phyloP scores from a whole-genome alignment of 1,139 yeast species.

The Citeromyces hawaiiensis region DNA sequence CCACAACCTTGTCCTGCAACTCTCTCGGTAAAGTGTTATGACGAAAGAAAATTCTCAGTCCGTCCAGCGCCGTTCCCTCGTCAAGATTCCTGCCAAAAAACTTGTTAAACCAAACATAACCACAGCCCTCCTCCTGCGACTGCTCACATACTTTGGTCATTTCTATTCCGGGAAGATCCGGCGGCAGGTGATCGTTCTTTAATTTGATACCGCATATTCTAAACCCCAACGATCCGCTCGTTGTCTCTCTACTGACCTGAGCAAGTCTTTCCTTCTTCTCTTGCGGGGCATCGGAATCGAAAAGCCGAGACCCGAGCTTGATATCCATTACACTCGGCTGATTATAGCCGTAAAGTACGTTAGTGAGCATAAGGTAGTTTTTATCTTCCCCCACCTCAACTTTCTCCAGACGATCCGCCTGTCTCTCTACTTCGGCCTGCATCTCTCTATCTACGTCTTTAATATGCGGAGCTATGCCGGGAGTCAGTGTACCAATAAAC shows the following conservation, averaged over 20 bases:
- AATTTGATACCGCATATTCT: constrained; percentile 87
- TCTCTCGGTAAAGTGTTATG: constrained; percentile 18
- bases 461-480: constrained; percentile 20
- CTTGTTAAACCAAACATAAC: constrained; percentile 45
- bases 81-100: constrained; percentile 54
- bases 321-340: constrained; percentile 72
- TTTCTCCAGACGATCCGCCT: constrained; percentile 4
- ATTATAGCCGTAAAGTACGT: constrained; percentile 44
- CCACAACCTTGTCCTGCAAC: constrained; percentile 20
- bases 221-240: constrained; percentile 64
- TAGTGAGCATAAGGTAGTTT: constrained; percentile 57
- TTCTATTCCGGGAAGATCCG: background rate
- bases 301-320: constrained; percentile 61
- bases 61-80: constrained; percentile 27
- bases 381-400: constrained; percentile 7
- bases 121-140: constrained; percentile 14
- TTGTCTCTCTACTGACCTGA: constrained; percentile 55
- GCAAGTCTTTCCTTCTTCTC: constrained; percentile 53
- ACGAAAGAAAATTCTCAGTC: constrained; percentile 38
- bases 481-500: constrained; percentile 26
- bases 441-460: constrained; percentile 9
- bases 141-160: background rate
- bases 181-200: constrained; percentile 8
- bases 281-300: constrained; percentile 42
- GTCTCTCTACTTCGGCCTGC: constrained; percentile 7